These are phyloP conservation scores for Botrytis tulipae DNA, from an alignment of 2,329 filamentous ascomycete species.

Conservation along the genomic window DNA sequence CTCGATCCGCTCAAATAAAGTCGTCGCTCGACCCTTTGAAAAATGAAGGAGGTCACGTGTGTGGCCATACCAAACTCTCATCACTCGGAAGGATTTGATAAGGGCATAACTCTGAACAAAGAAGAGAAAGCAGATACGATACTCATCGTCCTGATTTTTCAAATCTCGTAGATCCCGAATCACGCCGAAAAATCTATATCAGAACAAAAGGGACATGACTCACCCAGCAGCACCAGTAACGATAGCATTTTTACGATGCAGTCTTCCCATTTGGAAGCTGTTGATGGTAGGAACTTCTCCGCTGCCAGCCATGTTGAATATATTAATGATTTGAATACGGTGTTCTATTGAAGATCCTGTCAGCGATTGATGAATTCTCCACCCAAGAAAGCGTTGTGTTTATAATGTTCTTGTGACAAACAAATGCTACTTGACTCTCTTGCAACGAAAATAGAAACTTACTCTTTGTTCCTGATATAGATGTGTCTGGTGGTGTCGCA, in stretches of 20 bases:
- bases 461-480: conserved; percentile 9
- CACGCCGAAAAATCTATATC: background rate
- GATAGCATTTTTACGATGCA: conserved; percentile 45
- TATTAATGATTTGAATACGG: background rate
- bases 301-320: conserved; percentile 25
- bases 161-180: background rate
- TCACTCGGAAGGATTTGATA: background rate
- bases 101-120: background rate
- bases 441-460: background rate
- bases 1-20: background rate
- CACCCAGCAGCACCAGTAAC: conserved; percentile 70
- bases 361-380: background rate
- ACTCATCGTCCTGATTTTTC: background rate
- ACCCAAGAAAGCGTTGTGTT: background rate
- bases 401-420: background rate
- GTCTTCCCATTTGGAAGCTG: conserved; percentile 39
- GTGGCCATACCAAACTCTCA: background rate
- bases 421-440: background rate
- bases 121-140: background rate
- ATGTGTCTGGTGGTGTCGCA: background rate
- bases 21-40: background rate
- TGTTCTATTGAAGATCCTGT: background rate
- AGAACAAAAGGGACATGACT: conserved; percentile 34
- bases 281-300: conserved; percentile 37
- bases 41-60: conserved; percentile 7